Conservation (phyloP, 768 basidiomycete genomes). For the Psilocybe sp. region DNA sequence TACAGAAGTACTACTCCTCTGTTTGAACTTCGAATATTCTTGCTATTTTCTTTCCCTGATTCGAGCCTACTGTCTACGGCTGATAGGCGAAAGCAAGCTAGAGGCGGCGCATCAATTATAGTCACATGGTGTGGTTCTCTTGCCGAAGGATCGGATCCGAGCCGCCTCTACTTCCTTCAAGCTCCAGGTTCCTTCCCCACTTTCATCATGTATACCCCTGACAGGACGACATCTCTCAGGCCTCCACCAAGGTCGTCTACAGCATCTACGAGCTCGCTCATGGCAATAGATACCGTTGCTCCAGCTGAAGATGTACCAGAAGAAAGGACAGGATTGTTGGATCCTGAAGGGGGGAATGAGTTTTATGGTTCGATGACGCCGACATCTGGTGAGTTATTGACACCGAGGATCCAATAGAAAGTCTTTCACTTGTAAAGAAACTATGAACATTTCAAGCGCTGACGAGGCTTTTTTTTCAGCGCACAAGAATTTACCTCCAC, state of each 20-base stretch:
- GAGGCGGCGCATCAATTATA: too few relatives aligned
- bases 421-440: too few relatives aligned
- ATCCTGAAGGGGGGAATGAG: slow-evolving; percentile 21
- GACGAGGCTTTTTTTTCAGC: not conserved
- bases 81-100: too few relatives aligned
- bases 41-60: too few relatives aligned
- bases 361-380: slow-evolving; percentile 25
- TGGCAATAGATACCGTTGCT: slow-evolving; percentile 30
- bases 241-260: slow-evolving; percentile 13
- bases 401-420: not conserved
- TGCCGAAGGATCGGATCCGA: too few relatives aligned
- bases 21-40: too few relatives aligned
- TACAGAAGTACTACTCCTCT: too few relatives aligned
- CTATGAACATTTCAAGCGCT: too few relatives aligned
- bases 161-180: too few relatives aligned
- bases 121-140: too few relatives aligned
- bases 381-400: slow-evolving; percentile 17
- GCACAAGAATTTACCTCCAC: slow-evolving; percentile 13
- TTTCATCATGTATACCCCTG: slow-evolving; percentile 2
- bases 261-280: slow-evolving; percentile 30
- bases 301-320: slow-evolving; percentile 15
- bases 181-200: too few relatives aligned
- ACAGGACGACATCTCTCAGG: slow-evolving; percentile 1
- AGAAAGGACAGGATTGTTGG: slow-evolving; percentile 33
- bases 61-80: too few relatives aligned